Percentiles rank a stretch among this genome's conserved stretches.
Conservation (phyloP, 768 basidiomycete species). For the Lentinula raphanica region DNA sequence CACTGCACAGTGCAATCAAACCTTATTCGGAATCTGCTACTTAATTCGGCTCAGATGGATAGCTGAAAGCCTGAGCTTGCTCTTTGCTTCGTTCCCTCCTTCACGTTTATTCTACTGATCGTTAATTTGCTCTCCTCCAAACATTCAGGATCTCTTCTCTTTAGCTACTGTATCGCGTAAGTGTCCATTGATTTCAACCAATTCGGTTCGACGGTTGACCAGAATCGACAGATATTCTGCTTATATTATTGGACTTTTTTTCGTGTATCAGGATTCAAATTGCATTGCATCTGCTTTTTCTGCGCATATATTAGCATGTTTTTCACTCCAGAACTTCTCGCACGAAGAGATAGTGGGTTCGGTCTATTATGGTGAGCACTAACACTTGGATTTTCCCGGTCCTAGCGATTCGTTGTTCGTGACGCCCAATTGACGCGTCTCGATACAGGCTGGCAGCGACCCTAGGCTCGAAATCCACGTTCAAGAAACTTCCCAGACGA, state of each 20-base stretch:
- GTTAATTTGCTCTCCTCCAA: neutral
- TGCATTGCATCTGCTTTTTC: neutral
- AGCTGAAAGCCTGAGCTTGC: too few relatives aligned
- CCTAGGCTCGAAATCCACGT: constrained; percentile 79
- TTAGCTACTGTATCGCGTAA: neutral
- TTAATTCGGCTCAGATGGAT: neutral
- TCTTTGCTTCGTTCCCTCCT: neutral
- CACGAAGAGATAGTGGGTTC: constrained; percentile 80
- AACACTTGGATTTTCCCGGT: neutral
- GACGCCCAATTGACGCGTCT: neutral
- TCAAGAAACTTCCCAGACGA: constrained; percentile 76
- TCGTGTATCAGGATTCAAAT: neutral
- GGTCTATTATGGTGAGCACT: constrained; percentile 72
- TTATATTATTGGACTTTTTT: neutral
- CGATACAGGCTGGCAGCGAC: constrained; percentile 81
- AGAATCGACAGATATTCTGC: neutral
- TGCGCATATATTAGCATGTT: constrained; percentile 52
- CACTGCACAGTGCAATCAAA: neutral
- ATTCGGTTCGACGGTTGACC: neutral
- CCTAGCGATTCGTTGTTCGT: too few relatives aligned
- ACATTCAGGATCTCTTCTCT: neutral
- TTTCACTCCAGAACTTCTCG: constrained; percentile 77
- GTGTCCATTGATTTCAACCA: neutral
- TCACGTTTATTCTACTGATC: neutral
- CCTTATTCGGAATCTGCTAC: neutral